Percentiles rank a stretch among this genome's conserved stretches.
phyloP scores from a whole-genome alignment of 2,329 filamentous ascomycete species.

The Akanthomyces uredinophilus region DNA sequence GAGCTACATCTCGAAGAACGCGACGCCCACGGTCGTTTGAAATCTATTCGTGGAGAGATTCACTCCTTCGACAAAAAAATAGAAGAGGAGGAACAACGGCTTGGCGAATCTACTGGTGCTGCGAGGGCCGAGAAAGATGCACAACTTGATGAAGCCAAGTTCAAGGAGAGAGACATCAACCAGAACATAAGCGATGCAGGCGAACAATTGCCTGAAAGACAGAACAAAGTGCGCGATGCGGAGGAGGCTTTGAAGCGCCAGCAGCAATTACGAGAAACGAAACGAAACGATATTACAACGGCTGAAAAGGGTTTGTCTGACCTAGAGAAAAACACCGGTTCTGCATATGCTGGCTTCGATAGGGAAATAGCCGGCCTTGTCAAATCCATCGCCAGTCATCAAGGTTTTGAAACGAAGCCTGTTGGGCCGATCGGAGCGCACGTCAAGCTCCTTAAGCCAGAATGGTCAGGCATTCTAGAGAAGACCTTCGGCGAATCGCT shows the following conservation, averaged over 20 bases:
- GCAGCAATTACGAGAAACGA: constrained; percentile 32
- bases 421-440: constrained; percentile 80
- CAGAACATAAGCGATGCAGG: constrained; percentile 25
- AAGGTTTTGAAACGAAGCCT: constrained; percentile 63
- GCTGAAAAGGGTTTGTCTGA: constrained; percentile 40
- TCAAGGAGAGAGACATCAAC: constrained; percentile 23
- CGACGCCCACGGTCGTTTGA: constrained; percentile 55
- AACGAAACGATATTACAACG: constrained; percentile 49
- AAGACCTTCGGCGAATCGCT: constrained; percentile 64
- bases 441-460: constrained; percentile 68
- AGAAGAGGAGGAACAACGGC: constrained; percentile 51
- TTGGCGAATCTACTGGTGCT: constrained; percentile 66
- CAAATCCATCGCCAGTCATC: constrained; percentile 63
- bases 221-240: constrained; percentile 28
- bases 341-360: constrained; percentile 61
- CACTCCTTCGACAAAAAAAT: constrained; percentile 44
- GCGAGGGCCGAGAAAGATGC: constrained; percentile 59
- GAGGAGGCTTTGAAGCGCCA: constrained; percentile 27
- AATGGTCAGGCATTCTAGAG: constrained; percentile 82
- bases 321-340: constrained; percentile 53
- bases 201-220: constrained; percentile 29
- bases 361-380: constrained; percentile 59
- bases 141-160: constrained; percentile 34
- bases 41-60: constrained; percentile 44
- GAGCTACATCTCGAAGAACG: constrained; percentile 60